phyloP scores from a whole-genome alignment of 1,284 basidiomycete genomes.

The Heliocybe sulcata region DNA sequence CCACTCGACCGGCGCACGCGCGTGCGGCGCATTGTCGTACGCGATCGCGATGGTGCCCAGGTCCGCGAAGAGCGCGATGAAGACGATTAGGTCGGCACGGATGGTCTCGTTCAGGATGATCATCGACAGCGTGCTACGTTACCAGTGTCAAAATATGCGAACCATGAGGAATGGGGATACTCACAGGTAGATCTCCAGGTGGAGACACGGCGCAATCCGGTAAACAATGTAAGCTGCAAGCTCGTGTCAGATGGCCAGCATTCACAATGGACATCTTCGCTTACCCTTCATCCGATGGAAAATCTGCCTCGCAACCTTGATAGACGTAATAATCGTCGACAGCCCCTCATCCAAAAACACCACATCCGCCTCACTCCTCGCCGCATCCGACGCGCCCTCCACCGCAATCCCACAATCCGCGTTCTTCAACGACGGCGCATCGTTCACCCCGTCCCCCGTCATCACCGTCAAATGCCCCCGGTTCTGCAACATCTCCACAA shows the following conservation, averaged over 20 bases:
- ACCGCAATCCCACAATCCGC: conserved; percentile 37
- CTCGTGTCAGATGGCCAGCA: not conserved
- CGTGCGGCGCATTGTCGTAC: conserved; percentile 41
- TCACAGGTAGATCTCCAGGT: conserved; percentile 44
- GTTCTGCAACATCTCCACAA: conserved; percentile 44
- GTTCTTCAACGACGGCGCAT: conserved; percentile 38
- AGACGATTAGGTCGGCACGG: conserved; percentile 46
- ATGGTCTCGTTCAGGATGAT: conserved; percentile 46
- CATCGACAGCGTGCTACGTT: conserved; percentile 27
- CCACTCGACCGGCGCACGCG: conserved; percentile 45
- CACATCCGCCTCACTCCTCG: no score
- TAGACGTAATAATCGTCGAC: conserved; percentile 35
- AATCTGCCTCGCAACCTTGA: conserved; percentile 50
- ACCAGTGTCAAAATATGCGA: not conserved
- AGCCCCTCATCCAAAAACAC: conserved; percentile 38
- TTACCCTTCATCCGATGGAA: conserved; percentile 51
- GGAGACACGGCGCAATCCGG: conserved; percentile 42
- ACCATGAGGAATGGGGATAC: no score
- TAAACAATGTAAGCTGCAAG: conserved; percentile 19
- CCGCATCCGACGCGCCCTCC: conserved; percentile 39
- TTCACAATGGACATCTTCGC: no score
- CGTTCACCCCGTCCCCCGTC: conserved; percentile 31
- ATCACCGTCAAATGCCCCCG: conserved; percentile 47
- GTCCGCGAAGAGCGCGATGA: conserved; percentile 50
- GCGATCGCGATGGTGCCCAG: conserved; percentile 41